Base-by-base conservation (phyloP, 225 moss, liverwort and hornwort genomes). In the Pseudoscleropodium purum region DNA sequence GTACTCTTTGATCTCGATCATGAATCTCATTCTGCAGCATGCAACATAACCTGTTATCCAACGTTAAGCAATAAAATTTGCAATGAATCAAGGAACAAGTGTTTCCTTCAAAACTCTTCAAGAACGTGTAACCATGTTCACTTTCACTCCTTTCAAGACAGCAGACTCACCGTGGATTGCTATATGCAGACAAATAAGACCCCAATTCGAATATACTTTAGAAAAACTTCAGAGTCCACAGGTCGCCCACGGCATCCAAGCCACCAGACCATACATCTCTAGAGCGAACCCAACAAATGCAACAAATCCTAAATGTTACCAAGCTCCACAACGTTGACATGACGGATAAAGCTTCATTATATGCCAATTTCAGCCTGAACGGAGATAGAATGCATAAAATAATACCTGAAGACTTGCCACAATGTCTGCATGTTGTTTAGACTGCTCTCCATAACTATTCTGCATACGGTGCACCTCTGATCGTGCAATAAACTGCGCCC, bases 401-500 rank as follows among this genome's bases (percentile, higher is more conserved):
- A 34, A 41, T 93, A 97, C 98, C 98, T 97, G 97, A 83, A 98
- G 90, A 90, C 90, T 96, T 81, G 94, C 93, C 56, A 96, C 95
- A 86, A 96, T 88, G 59, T 98, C 96, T 68, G 96, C 92, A 83
- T 98, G 97, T 82, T 98, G 96, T 91, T 97, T 97, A 29, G 94
- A 93, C 79, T 96, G 95, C 87, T 98, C 97, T 68, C 96, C 97
- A 63, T 96, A 94, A 79, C 86, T 96, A 84, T 91, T 94, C 87
- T 96, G 98, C 90, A 98, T 94, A 62, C 96, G 96, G 36, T 96
- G 92, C 84, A 98, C 93, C 93, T 98, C 96, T 83, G 98, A 94
- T 87, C 94, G 94, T 59, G 98, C 98, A 79, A 98, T 95, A 90
- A 95, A 97, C 89, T 96, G 95, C n/a, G 98, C 97, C 92, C 94